phyloP scores from a whole-genome alignment of 306 rosid species.

The Senna siamea region DNA sequence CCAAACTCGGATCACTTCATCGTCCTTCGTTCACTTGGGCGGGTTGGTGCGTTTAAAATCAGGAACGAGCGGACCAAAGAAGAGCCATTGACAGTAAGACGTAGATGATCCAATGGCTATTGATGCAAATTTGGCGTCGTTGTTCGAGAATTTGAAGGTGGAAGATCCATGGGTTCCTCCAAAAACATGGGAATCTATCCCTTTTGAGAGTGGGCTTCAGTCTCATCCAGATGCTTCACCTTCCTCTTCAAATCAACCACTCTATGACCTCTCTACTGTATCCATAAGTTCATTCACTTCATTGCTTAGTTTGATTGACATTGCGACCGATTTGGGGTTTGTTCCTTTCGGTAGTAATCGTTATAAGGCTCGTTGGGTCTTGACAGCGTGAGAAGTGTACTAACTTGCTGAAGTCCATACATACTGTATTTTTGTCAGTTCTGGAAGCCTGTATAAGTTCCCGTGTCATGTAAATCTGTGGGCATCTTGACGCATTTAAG shows the following conservation, averaged over 20 bases:
- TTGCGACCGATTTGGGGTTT: background rate
- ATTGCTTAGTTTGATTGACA: background rate
- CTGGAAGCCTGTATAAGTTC: background rate
- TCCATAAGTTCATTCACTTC: slow-evolving; percentile 60
- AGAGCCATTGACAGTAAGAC: background rate
- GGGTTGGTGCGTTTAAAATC: background rate
- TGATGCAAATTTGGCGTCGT: slow-evolving; percentile 54
- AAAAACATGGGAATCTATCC: slow-evolving; percentile 73
- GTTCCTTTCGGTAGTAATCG: background rate
- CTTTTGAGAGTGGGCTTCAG: slow-evolving; percentile 57
- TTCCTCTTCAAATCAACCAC: slow-evolving; percentile 42
- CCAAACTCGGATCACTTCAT: background rate
- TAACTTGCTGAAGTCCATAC: background rate
- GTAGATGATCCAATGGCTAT: slow-evolving; percentile 45
- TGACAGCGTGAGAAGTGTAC: background rate
- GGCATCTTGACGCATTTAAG: too few species aligned
- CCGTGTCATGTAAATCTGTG: background rate
- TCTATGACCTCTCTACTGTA: slow-evolving; percentile 51
- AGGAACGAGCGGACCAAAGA: background rate
- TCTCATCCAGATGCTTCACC: background rate
- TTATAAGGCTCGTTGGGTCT: background rate
- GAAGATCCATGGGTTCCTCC: slow-evolving; percentile 87
- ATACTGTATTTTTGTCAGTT: background rate
- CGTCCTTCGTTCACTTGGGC: background rate
- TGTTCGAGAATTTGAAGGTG: slow-evolving; percentile 67